A percentile compares a stretch with the other conserved stretches of the same genome.
Conservation (phyloP, 1,284 basidiomycete species). For the Pyrrhoderma lamaoense region DNA sequence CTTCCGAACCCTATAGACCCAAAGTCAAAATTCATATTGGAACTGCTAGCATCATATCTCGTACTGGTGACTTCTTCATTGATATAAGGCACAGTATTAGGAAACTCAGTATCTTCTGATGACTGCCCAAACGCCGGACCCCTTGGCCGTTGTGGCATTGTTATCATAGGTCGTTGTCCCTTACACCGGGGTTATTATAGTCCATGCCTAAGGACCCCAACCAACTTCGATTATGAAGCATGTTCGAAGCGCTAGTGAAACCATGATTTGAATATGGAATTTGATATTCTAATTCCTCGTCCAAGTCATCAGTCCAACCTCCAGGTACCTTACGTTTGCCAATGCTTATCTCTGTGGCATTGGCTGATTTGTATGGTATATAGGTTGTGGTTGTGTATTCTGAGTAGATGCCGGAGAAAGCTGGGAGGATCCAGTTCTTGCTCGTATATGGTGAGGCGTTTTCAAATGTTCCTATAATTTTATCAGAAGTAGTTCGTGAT, state of each 20-base stretch:
- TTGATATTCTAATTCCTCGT: not conserved
- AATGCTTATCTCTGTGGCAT: not conserved
- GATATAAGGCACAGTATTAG: too few species aligned
- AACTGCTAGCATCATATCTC: not conserved
- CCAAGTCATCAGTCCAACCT: not conserved
- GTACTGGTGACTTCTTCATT: too few species aligned
- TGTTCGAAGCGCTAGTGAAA: not conserved
- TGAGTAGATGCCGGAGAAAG: not conserved
- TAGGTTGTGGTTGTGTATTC: not conserved
- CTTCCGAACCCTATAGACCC: conserved; percentile 1
- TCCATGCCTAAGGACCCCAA: not conserved
- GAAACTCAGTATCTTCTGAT: too few species aligned
- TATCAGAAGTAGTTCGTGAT: too few species aligned
- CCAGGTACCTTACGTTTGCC: conserved; percentile 11
- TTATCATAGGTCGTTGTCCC: too few species aligned
- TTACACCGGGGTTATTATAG: not conserved
- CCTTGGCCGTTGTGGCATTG: too few species aligned
- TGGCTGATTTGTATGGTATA: not conserved
- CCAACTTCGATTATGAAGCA: not conserved
- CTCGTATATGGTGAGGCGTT: conserved; percentile 7
- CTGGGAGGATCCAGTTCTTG: not conserved
- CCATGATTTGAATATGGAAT: not conserved
- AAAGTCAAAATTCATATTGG: conserved; percentile 8
- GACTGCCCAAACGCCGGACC: too few species aligned
- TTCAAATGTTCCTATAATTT: conserved; percentile 4